A percentile compares a stretch with the other conserved stretches of the same genome.
Conservation (phyloP, 139 green algal genomes). For the Chlorella sp. region DNA sequence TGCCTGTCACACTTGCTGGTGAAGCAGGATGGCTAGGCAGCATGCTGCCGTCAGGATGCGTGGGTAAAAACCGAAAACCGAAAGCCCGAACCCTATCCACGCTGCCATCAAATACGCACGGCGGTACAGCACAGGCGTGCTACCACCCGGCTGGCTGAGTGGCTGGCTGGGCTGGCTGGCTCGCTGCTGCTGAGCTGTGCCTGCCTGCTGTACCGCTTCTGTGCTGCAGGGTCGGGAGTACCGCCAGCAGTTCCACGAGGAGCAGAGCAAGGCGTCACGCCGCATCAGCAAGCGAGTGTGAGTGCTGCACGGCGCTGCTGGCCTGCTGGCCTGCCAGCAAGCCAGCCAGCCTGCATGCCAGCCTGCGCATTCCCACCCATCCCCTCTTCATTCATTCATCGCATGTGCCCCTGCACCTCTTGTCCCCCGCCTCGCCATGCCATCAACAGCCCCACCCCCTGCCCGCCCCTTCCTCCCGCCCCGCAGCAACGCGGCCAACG, state of each 20-base stretch:
- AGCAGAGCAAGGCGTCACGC: constrained; percentile 6
- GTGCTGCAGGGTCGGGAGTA: constrained; percentile 9
- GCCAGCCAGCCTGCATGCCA: too few relatives aligned
- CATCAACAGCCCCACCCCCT: not conserved
- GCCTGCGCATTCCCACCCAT: not conserved
- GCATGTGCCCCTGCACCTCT: not conserved
- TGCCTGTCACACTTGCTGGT: not conserved
- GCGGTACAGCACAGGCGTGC: not conserved
- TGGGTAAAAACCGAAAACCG: too few relatives aligned
- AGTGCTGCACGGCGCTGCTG: not conserved
- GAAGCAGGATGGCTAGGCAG: too few relatives aligned
- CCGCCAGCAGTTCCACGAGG: constrained; percentile 23
- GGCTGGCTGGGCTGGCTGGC: not conserved
- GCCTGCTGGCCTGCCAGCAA: not conserved
- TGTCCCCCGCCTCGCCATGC: not conserved
- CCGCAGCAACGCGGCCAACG: constrained; percentile 9
- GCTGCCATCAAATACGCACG: too few relatives aligned
- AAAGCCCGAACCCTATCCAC: too few relatives aligned
- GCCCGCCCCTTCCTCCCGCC: too few relatives aligned
- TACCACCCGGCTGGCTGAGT: not conserved
- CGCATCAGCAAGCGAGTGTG: constrained; percentile 40
- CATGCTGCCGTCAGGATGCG: not conserved
- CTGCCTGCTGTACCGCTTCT: not conserved
- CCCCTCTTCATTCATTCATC: not conserved
- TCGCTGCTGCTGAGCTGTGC: not conserved